Base-by-base conservation (phyloP, 2,329 filamentous ascomycete genomes). In the Neophaeococcomyces aloes region DNA sequence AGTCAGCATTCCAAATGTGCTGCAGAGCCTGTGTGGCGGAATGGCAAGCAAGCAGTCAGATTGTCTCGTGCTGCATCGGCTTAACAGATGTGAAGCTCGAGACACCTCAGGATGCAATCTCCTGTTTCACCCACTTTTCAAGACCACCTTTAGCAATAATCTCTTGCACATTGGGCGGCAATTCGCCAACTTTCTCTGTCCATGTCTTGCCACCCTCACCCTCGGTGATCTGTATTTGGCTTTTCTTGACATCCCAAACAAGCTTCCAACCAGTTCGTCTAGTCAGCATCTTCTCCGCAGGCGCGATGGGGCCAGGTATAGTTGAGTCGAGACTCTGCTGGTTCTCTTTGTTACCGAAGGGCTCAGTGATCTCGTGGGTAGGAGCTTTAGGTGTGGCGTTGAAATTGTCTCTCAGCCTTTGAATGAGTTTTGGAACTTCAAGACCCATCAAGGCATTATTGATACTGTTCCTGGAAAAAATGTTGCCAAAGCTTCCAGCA, bases 161-260 rank as follows among this genome's bases (percentile, higher is more conserved):
- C 57, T 84, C 83, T 61, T 94, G 87, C 44, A 94, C 83, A 57
- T 89, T 94, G 0, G 83, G 78, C 11, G 86, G 83, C 49, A 94
- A 60, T 67, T 91, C 83, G 6, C 84, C 84, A 1, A 94, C 86
- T 65, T 82, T 85, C 59, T 91, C 76, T 39, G 70, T 81, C 86
- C 86, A 94, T 29, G 65, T 75, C 44, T 70, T 59, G 1, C 83
- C 83, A 35, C 71, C 70, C 43, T 77, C 65, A 1, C 80, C 79
- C 65, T 94, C 84, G 15, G 75, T 75, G 1, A 94, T 72, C 1
- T 72, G 71, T 4, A 94, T 79, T 55, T 73, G 76, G 61, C 78
- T 85, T 46, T 81, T 69, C 46, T 74, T 67, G 8, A 94, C 77
- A 61, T 94, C 86, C 86, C 86, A 94, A 3, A 75, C 70, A 21